Conservation (phyloP, 2,329 filamentous ascomycete species). For the Penicillium olsonii region DNA sequence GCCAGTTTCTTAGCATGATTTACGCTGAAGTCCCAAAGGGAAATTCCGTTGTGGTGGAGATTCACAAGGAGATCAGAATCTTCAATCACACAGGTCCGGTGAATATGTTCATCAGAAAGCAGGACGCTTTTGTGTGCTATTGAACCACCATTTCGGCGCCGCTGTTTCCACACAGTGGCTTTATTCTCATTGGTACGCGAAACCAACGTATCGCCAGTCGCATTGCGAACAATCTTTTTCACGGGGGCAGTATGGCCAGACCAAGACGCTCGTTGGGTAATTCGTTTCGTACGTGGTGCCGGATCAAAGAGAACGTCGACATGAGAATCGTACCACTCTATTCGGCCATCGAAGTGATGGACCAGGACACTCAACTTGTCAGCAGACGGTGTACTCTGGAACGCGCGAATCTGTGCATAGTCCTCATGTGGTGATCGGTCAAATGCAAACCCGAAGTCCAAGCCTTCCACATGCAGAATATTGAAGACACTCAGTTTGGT, state of each 20-base stretch:
- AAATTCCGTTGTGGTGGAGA: conserved; percentile 68
- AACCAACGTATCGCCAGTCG: conserved; percentile 75
- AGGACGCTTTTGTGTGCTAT: conserved; percentile 70
- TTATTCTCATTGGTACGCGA: conserved; percentile 79
- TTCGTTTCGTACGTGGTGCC: conserved; percentile 58
- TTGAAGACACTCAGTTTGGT: conserved; percentile 75
- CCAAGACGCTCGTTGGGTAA: conserved; percentile 69
- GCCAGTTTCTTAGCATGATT: conserved; percentile 61
- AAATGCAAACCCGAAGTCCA: conserved; percentile 46
- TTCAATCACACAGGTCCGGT: conserved; percentile 75
- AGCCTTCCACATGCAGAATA: conserved; percentile 72
- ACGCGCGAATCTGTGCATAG: conserved; percentile 71
- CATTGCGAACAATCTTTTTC: conserved; percentile 83
- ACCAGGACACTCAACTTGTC: conserved; percentile 72
- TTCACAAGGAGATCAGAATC: conserved; percentile 81
- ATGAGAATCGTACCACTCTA: conserved; percentile 78
- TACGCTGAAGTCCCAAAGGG: conserved; percentile 76
- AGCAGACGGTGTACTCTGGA: conserved; percentile 63
- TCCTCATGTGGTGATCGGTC: conserved; percentile 41
- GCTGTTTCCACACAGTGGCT: conserved; percentile 79
- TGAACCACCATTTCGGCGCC: conserved; percentile 51
- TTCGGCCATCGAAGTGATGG: conserved; percentile 81
- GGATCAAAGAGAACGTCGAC: conserved; percentile 81
- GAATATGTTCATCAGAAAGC: conserved; percentile 69
- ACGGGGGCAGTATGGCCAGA: conserved; percentile 80